Conservation (phyloP, 2,329 filamentous ascomycete genomes). For the Pestalotiopsis sp. region DNA sequence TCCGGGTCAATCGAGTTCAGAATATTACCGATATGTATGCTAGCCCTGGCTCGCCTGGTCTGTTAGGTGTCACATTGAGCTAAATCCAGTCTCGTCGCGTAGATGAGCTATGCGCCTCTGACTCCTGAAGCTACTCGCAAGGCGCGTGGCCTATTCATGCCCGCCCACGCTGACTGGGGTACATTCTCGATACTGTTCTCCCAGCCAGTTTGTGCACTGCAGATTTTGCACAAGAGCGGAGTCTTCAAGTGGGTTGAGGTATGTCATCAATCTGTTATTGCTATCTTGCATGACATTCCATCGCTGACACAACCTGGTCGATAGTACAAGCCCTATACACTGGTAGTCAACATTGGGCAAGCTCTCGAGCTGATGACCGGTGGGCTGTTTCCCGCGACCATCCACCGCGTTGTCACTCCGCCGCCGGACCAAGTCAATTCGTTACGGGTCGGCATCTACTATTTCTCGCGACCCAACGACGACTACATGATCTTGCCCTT, state of each 20-base stretch:
- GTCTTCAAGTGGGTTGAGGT: slow-evolving; percentile 37
- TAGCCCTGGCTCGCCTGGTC: background rate
- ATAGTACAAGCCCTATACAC: slow-evolving; percentile 35
- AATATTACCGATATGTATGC: slow-evolving; percentile 26
- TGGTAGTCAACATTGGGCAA: slow-evolving; percentile 41
- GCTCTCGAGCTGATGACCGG: slow-evolving; percentile 31
- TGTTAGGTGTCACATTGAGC: background rate
- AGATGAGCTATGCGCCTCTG: slow-evolving; percentile 42
- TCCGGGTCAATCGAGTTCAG: slow-evolving; percentile 36
- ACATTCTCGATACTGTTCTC: slow-evolving; percentile 40
- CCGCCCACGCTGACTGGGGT: slow-evolving; percentile 44
- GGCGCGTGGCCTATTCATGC: slow-evolving; percentile 39
- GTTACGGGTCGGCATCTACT: slow-evolving; percentile 39
- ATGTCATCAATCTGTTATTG: background rate
- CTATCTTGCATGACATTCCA: background rate
- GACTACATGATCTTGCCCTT: slow-evolving; percentile 38
- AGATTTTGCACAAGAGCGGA: slow-evolving; percentile 37
- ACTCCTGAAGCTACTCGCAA: slow-evolving; percentile 36
- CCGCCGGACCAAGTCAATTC: slow-evolving; percentile 37
- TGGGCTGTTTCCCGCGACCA: slow-evolving; percentile 34
- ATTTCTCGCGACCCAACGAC: slow-evolving; percentile 41
- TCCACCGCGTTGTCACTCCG: slow-evolving; percentile 32
- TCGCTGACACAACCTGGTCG: background rate
- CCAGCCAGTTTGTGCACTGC: slow-evolving; percentile 40
- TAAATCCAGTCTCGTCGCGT: slow-evolving; percentile 24